Percentiles rank a stretch among this genome's conserved stretches.
phyloP scores from a whole-genome alignment of 257 asterid species.

The Przewalskia tangutica region DNA sequence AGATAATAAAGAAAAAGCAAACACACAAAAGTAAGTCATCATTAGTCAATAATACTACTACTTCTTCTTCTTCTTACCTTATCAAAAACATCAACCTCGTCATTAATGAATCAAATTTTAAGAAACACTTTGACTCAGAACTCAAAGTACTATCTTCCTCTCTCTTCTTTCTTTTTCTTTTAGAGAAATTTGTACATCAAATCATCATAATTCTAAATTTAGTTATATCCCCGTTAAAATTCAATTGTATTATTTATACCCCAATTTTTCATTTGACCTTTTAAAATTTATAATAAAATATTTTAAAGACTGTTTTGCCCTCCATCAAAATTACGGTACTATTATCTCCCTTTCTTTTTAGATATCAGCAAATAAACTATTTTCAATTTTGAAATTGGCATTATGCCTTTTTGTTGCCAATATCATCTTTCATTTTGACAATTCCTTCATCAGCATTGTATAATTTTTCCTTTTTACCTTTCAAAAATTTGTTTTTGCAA shows the following conservation, averaged over 20 bases:
- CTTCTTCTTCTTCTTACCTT: conserved; percentile 10
- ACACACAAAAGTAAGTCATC: conserved; percentile 66
- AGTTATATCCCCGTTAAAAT: too few relatives aligned
- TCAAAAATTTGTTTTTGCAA: conserved; percentile 11
- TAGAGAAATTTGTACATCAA: too few relatives aligned
- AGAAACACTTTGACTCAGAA: background rate
- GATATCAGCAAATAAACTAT: too few relatives aligned
- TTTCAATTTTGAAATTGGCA: too few relatives aligned
- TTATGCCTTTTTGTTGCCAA: conserved; percentile 3
- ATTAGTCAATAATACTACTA: conserved; percentile 82
- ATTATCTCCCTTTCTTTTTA: too few relatives aligned
- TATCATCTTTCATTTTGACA: background rate
- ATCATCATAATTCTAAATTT: too few relatives aligned
- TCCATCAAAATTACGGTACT: too few relatives aligned
- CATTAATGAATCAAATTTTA: conserved; percentile 29
- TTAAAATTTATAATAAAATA: too few relatives aligned
- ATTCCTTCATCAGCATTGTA: conserved; percentile 12
- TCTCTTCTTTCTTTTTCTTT: background rate
- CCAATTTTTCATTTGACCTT: too few relatives aligned
- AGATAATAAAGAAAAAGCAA: conserved; percentile 13
- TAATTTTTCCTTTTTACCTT: background rate
- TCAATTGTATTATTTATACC: too few relatives aligned
- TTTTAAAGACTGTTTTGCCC: too few relatives aligned
- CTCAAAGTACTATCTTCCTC: background rate
- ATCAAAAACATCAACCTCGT: conserved; percentile 67